These are phyloP conservation scores for Omphalea diandra DNA, from an alignment of 441 rosid genomes.

Conservation along the genomic window DNA sequence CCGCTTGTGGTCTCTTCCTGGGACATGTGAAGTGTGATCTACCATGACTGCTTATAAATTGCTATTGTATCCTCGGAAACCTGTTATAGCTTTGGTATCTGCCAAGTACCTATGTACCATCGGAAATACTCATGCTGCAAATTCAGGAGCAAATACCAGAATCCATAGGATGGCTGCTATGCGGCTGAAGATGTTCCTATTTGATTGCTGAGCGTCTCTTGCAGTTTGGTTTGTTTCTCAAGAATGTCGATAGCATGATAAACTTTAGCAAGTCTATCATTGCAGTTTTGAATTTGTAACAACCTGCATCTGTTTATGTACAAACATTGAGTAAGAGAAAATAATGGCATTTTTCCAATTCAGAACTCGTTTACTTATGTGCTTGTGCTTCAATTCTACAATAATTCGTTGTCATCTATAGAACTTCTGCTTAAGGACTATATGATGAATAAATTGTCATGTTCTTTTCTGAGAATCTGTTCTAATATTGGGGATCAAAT, in stretches of 20 bases:
- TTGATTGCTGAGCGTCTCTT: neutral
- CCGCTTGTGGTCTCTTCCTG: constrained; percentile 80
- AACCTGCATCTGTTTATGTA: neutral
- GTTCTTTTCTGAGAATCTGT: no score
- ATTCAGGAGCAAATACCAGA: neutral
- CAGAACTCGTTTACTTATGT: neutral
- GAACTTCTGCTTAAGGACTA: no score
- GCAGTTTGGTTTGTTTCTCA: neutral
- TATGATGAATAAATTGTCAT: no score
- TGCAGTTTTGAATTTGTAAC: neutral
- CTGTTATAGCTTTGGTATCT: neutral
- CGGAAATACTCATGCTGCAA: neutral
- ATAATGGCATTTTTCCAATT: neutral
- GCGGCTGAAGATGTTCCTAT: neutral
- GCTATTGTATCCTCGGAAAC: neutral
- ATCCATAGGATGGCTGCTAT: no score
- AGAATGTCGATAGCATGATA: no score
- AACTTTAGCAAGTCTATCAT: neutral
- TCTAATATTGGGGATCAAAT: no score
- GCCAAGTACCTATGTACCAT: neutral
- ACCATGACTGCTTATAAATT: constrained; percentile 26
- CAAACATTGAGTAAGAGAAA: neutral
- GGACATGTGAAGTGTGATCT: constrained; percentile 79
- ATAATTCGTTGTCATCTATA: no score
- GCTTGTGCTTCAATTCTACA: no score